phyloP scores from a whole-genome alignment of 2,329 filamentous ascomycete species.

The Sarocladiaceae sp. region DNA sequence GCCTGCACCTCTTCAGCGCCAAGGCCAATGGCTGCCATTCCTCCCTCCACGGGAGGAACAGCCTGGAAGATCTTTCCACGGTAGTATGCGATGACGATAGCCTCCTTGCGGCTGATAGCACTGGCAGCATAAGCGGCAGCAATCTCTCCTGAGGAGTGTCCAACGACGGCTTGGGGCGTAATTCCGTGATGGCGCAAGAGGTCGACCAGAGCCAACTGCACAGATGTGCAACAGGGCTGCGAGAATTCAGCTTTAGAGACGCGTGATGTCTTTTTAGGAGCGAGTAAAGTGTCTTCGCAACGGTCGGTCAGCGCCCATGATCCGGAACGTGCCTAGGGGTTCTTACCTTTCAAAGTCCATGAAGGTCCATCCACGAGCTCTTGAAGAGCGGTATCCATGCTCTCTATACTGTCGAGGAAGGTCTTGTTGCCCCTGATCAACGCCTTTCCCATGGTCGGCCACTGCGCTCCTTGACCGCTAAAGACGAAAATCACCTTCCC shows the following conservation, averaged over 20 bases:
- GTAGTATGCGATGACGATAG: constrained; percentile 32
- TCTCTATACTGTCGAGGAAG: constrained; percentile 5
- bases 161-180: constrained; percentile 27
- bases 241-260: constrained; percentile 21
- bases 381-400: not conserved
- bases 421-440: constrained; percentile 8
- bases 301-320: constrained; percentile 30
- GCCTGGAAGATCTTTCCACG: constrained; percentile 23
- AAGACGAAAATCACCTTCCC: constrained; percentile 14
- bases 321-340: constrained; percentile 13
- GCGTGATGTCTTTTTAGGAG: constrained; percentile 4
- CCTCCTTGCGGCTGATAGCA: constrained; percentile 24
- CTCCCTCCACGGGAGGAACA: constrained; percentile 14
- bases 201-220: constrained; percentile 37
- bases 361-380: constrained; percentile 22
- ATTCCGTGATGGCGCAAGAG: constrained; percentile 26
- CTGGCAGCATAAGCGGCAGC: constrained; percentile 37
- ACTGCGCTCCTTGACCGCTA: constrained; percentile 16
- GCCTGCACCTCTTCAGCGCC: constrained; percentile 21
- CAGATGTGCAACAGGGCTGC: constrained; percentile 35
- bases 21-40: constrained; percentile 35
- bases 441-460: constrained; percentile 14
- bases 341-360: constrained; percentile 11
- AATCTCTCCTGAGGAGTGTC: constrained; percentile 39
- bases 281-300: no score